Conservation (phyloP, 2,329 filamentous ascomycete species). For the Diaporthe sp. region DNA sequence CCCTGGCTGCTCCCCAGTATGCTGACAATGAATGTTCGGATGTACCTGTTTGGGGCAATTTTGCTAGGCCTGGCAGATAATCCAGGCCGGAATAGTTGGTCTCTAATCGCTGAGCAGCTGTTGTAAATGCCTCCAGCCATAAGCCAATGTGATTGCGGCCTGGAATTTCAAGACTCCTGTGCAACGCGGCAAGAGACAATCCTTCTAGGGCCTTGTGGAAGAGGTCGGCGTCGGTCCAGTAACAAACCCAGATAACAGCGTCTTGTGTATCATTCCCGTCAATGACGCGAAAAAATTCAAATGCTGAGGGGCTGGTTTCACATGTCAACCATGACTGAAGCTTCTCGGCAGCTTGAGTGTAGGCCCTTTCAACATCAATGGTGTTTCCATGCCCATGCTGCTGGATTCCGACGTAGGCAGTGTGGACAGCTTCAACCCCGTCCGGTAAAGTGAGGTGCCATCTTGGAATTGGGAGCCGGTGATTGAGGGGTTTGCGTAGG, state of each 20-base stretch:
- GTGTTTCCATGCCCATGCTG: background rate
- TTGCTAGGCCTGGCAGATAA: background rate
- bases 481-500: conserved; percentile 2
- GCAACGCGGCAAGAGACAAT: background rate
- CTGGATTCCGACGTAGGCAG: conserved; percentile 3
- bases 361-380: background rate
- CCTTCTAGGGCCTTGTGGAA: background rate
- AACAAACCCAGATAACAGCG: background rate
- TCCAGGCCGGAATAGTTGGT: background rate
- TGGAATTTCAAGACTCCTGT: background rate
- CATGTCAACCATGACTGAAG: background rate
- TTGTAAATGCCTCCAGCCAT: conserved; percentile 4
- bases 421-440: background rate
- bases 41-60: background rate
- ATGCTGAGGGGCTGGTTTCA: conserved; percentile 1
- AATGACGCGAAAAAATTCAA: background rate
- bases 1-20: background rate
- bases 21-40: background rate
- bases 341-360: background rate
- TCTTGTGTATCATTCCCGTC: background rate
- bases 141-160: background rate
- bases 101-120: background rate
- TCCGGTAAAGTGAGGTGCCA: conserved; percentile 9
- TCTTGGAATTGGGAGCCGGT: conserved; percentile 10
- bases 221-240: background rate